These are phyloP conservation scores for Magnolia sinica DNA, from an alignment of 164 flowering plant genomes.

Conservation along the genomic window DNA sequence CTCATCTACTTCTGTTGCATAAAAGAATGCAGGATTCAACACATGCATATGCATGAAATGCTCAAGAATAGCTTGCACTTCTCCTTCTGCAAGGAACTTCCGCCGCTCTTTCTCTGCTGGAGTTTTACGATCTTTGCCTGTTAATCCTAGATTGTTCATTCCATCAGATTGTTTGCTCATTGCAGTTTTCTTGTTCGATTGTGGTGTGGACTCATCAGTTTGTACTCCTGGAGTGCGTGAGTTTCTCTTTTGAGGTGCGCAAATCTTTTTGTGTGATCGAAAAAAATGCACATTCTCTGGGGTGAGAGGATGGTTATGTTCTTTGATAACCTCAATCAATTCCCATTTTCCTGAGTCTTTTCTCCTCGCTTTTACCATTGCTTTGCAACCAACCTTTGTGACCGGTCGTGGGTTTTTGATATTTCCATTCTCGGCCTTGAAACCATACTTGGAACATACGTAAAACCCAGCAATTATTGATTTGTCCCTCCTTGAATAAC, in stretches of 20 bases:
- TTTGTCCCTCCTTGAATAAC: slow-evolving; percentile 26
- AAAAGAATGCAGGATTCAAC: slow-evolving; percentile 35
- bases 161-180: slow-evolving; percentile 71
- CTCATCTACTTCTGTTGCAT: slow-evolving; percentile 37
- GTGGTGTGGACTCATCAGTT: slow-evolving; percentile 9
- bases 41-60: slow-evolving; percentile 41
- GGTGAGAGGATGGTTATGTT: slow-evolving; percentile 62
- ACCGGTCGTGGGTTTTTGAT: slow-evolving; percentile 1
- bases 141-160: slow-evolving; percentile 65
- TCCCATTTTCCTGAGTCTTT: slow-evolving; percentile 60
- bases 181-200: slow-evolving; percentile 69
- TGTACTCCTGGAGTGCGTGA: slow-evolving; percentile 34
- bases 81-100: slow-evolving; percentile 59
- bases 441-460: slow-evolving; percentile 16
- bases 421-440: slow-evolving; percentile 3
- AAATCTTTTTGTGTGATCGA: slow-evolving; percentile 7
- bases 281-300: slow-evolving; percentile 58
- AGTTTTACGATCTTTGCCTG: slow-evolving; percentile 71
- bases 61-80: slow-evolving; percentile 52
- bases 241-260: neutral
- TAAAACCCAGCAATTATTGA: slow-evolving; percentile 10
- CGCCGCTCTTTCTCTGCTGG: slow-evolving; percentile 51
- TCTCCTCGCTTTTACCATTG: slow-evolving; percentile 58
- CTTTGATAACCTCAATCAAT: slow-evolving; percentile 58
- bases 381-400: slow-evolving; percentile 49